Evolutionary conservation across 1,139 yeast species (phyloP), one percentile per base, ranked within the genome.

Genomic region (Taphrina sp.): DNA sequence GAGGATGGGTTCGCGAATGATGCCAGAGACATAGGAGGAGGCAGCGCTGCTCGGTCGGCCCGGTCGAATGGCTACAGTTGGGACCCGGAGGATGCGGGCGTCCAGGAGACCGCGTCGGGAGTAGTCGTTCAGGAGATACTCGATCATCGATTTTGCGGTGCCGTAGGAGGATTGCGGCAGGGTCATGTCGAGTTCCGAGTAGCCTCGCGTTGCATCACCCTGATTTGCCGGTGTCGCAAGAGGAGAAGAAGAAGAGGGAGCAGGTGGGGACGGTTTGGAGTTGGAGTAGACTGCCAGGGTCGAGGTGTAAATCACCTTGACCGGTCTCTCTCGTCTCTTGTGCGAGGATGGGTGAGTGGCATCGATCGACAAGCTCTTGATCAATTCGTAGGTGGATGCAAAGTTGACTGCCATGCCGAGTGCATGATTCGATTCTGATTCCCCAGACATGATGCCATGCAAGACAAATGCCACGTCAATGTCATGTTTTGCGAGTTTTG

Each of bases 391-490:
- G 3, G 65, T 62, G 4, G 65, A 59, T 35, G 62, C 66, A 14
- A 64, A 52, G 37, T 64, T 64, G 35, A 62, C 66, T 5, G 56
- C 43, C 61, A 63, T 59, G 17, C 66, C 66, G 22, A 64, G 62
- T 49, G 62, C 66, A 42, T 62, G 63, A 44, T 64, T 59, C 31
- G 59, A 60, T 51, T 64, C 66, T 3, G 66, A 57, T 16, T 65
- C 65, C 17, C 66, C 64, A 5, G 66, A 63, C 66, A 64, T 64
- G 59, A 64, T 62, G 3, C 66, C 66, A 49, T 64, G 66, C 35
- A 64, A 60, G 16, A 62, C 57, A 36, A 55, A 63, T n/a, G 58
- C 59, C 8, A 55, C 58, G 44, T 60, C 62, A n/a, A n/a, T n/a
- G n/a, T n/a, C n/a, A n/a, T n/a, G n/a, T n/a, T n/a, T n/a, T n/a